These are phyloP conservation scores for Larix sibirica DNA, from an alignment of 83 land plant species.

Conservation along the genomic window DNA sequence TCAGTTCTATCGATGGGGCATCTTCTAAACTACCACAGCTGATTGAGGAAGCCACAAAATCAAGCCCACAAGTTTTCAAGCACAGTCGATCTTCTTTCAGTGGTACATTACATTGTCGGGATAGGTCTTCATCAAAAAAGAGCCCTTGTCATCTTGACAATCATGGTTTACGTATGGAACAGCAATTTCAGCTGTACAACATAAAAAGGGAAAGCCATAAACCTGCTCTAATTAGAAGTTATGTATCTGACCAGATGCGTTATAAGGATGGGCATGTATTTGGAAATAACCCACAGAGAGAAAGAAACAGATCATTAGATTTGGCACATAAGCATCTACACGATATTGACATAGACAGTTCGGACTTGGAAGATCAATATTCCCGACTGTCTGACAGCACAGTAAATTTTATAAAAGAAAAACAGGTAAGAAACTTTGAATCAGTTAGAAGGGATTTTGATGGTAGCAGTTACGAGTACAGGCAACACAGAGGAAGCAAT, in stretches of 20 bases:
- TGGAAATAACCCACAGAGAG: constrained; percentile 6
- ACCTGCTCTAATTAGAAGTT: background rate
- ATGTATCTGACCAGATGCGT: background rate
- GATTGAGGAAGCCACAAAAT: background rate
- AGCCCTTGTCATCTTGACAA: background rate
- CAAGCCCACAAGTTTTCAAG: background rate
- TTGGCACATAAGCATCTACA: background rate
- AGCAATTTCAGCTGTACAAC: background rate
- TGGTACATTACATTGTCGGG: background rate
- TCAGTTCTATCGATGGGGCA: background rate
- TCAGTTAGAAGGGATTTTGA: background rate
- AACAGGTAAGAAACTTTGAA: background rate
- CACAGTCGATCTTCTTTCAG: background rate
- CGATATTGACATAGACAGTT: constrained; percentile 9
- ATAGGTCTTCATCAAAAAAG: background rate
- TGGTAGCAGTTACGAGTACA: background rate
- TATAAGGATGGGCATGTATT: background rate
- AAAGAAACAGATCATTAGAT: background rate
- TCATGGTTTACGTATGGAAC: background rate
- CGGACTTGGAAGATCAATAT: constrained; percentile 6
- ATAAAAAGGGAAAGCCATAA: background rate
- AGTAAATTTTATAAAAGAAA: background rate
- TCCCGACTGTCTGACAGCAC: background rate
- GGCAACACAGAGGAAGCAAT: background rate
- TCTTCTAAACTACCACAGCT: background rate